Base-by-base conservation (phyloP, 208 protist species). In the Strigomonas culicis region DNA sequence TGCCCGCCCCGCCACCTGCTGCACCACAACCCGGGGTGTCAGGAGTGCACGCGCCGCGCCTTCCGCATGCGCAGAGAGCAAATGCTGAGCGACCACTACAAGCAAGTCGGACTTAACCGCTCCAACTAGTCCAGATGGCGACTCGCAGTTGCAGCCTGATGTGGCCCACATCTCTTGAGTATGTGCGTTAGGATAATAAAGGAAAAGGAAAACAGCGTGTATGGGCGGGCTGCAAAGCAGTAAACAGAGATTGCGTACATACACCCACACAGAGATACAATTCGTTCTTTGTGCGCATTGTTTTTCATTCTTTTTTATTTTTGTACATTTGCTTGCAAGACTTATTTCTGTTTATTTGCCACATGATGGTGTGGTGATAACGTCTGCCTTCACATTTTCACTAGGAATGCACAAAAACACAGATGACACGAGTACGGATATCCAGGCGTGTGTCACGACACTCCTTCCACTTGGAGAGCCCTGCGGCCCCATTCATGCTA, bases 1-100 rank as follows among this genome's bases (percentile, higher is more conserved):
- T 92, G 84, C 57, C 88, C 88, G 2, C 59, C 73, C 7, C 79
- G 77, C 17, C 69, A 92, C 59, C 73, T 95, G 21, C 68, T 92
- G 21, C 50, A 73, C 21, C 78, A 82, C 30, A 85, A 87, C 31
- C 88, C 88, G 1, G 82, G 77, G 17, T 95, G 88, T 64, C 71
- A 49, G 19, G 75, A 72, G 17, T 95, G 88, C 68, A 87, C 78
- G 6, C 66, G 69, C 10, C 74, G 68, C 31, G 88, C 86, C 4
- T 91, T 79, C 63, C 19, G 52, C 0, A 68, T 70, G 22, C 70
- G 78, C 28, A 75, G 82, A 13, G 28, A 62, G 4, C 47, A 71
- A 41, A 72, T 88, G 71, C 66, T 88, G 10, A 53, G 68, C 15
- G 66, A 75, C 2, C 77, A 88, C 57, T 70, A 79, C 34, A 51